Conservation (phyloP, 768 basidiomycete genomes). For the Sarcodon sp. region DNA sequence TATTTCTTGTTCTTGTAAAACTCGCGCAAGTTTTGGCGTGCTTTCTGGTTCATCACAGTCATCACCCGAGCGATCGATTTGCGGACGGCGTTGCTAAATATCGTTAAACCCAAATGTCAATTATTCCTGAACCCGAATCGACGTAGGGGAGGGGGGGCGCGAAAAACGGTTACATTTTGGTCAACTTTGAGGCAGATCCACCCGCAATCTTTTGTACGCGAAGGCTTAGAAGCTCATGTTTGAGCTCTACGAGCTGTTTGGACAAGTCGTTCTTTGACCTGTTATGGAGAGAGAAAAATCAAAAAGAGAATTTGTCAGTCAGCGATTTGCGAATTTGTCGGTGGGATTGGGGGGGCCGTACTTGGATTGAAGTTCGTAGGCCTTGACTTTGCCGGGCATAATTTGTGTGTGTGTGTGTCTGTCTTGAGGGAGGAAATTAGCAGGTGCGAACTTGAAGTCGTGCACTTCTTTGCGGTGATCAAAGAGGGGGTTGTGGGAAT, state of each 20-base stretch:
- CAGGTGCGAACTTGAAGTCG: not conserved
- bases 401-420: constrained; percentile 17
- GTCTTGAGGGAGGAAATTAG: constrained; percentile 3
- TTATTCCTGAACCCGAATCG: not conserved
- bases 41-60: constrained; percentile 98
- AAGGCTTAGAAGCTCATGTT: constrained; percentile 85
- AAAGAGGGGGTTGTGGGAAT: too few relatives aligned
- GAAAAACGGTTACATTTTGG: constrained; percentile 75
- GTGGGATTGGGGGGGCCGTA: constrained; percentile 28
- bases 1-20: constrained; percentile 97
- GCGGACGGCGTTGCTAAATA: constrained; percentile 77
- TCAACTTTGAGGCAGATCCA: constrained; percentile 89
- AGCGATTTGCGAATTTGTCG: not conserved
- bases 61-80: constrained; percentile 97
- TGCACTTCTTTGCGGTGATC: too few relatives aligned
- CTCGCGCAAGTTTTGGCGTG: constrained; percentile 91
- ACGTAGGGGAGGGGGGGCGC: not conserved
- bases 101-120: not conserved
- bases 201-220: constrained; percentile 98
- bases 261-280: constrained; percentile 96
- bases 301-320: not conserved
- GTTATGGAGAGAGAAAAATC: constrained; percentile 2
- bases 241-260: constrained; percentile 89
- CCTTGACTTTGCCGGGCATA: constrained; percentile 90
- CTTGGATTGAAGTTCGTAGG: constrained; percentile 95